Base-by-base conservation (phyloP, 768 basidiomycete genomes). In the Lyophyllum semitale region DNA sequence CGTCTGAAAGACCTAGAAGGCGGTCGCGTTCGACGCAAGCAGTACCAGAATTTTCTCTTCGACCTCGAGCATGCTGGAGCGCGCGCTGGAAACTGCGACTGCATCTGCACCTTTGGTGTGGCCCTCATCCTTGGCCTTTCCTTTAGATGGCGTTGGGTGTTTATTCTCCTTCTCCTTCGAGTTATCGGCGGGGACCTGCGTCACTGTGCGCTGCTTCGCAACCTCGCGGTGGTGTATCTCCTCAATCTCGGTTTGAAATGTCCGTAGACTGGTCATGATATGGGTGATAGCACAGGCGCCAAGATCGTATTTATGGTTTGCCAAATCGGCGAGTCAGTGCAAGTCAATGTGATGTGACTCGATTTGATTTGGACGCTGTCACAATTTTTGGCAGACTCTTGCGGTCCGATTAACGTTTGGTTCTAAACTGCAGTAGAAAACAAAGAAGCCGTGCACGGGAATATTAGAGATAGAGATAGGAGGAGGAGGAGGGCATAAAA, bases 191-290 rank as follows among this genome's bases (percentile, higher is more conserved):
- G 67, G 55, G 61, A 67, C 58, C 13, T 76, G 74, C n/a, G n/a
- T n/a, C n/a, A n/a, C n/a, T 9, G 70, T 68, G 37, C 88, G 82
- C 59, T 90, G 85, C 68, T 81, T 89, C 27, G 78, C 72, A 42
- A 83, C 72, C 70, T 91, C 88, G 47, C 85, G 82, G 61, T 80
- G 76, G 54, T 84, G 83, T 63, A 91, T 88, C 60, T 88, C 83
- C 58, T 91, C 85, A 57, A 92, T 93, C 71, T 91, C 89, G 63
- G 71, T 79, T 69, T 93, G 90, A 62, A 88, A 87, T 15, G 78
- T 79, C 35, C 82, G 80, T 61, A 86, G 70, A 51, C 74, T 82
- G 15, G 83, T 77, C 83, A 84, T 84, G 49, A 53, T 69, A 41
- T 49, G 13, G 40, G 25, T 35, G 57, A 38, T 41, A 52, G 22